These are phyloP conservation scores for Paramecium sexaurelia DNA, from an alignment of 73 alveolate genomes.

Conservation along the genomic window DNA sequence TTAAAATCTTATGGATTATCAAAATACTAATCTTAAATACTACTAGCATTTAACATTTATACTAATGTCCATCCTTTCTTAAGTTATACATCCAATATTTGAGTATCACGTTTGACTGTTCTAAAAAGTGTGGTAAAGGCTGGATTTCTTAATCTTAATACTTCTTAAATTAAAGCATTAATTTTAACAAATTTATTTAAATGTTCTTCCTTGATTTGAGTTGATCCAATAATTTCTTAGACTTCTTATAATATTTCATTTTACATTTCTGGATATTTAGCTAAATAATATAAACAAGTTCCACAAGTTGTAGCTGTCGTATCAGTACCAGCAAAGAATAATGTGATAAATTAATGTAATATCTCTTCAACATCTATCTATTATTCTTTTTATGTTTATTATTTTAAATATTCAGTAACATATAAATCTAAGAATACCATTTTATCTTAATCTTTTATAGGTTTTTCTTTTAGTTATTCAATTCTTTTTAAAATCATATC, in stretches of 20 bases:
- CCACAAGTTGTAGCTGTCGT: slow-evolving; percentile 45
- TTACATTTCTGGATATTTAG: not conserved
- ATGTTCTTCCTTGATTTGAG: not conserved
- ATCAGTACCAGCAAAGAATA: slow-evolving; percentile 54
- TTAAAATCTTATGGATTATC: slow-evolving; percentile 31
- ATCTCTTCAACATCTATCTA: slow-evolving; percentile 4
- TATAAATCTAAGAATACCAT: not conserved
- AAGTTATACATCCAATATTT: not conserved
- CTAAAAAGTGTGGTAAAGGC: not conserved
- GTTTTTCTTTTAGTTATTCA: not conserved
- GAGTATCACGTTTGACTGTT: not conserved
- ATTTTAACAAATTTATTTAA: not conserved
- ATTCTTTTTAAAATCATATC: not conserved
- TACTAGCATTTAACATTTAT: not conserved
- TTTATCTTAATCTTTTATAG: not conserved
- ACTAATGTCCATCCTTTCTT: slow-evolving; percentile 4
- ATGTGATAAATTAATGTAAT: not conserved
- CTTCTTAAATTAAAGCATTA: slow-evolving; percentile 37
- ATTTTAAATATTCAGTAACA: not conserved
- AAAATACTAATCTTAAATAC: slow-evolving; percentile 31
- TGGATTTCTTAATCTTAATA: slow-evolving; percentile 30
- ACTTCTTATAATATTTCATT: slow-evolving; percentile 2
- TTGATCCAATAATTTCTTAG: not conserved
- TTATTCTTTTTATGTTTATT: not conserved
- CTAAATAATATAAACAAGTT: slow-evolving; percentile 17